phyloP scores from a whole-genome alignment of 495 filamentous ascomycete species.

The Penicillium malachiteum region DNA sequence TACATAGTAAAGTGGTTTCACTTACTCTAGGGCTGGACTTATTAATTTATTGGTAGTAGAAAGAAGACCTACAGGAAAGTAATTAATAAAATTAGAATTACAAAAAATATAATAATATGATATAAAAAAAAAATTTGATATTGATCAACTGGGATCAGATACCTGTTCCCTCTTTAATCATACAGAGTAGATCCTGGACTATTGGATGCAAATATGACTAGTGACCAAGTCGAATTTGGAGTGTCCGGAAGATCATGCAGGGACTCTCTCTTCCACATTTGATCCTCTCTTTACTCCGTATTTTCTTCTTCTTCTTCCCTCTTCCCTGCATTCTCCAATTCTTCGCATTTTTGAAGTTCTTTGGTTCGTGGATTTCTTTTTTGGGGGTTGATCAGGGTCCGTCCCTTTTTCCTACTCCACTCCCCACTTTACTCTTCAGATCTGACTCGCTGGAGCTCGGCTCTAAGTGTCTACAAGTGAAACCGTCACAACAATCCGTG shows the following conservation, averaged over 20 bases:
- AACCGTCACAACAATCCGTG: background rate
- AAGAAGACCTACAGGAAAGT: background rate
- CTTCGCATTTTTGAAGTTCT: background rate
- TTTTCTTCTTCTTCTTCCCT: background rate
- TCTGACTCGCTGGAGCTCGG: background rate
- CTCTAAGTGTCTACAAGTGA: background rate
- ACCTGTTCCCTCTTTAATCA: too few species aligned
- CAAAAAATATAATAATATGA: too few species aligned
- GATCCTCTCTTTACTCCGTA: too few species aligned
- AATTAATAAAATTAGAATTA: background rate
- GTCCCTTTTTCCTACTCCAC: slow-evolving; percentile 1
- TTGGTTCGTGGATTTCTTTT: background rate
- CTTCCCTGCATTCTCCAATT: background rate
- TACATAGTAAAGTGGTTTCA: slow-evolving; percentile 29
- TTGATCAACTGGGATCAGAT: too few species aligned
- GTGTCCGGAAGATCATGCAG: too few species aligned
- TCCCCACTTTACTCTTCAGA: slow-evolving; percentile 8
- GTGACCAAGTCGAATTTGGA: too few species aligned
- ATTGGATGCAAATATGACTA: too few species aligned
- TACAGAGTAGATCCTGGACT: too few species aligned
- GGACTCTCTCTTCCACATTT: background rate
- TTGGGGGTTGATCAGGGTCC: background rate
- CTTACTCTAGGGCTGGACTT: background rate
- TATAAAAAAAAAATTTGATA: too few species aligned
- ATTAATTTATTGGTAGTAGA: background rate